Evolutionary conservation across 495 filamentous ascomycete species (phyloP), one percentile per base, ranked within the genome.

Genomic region (Chaetomidium leptoderma): DNA sequence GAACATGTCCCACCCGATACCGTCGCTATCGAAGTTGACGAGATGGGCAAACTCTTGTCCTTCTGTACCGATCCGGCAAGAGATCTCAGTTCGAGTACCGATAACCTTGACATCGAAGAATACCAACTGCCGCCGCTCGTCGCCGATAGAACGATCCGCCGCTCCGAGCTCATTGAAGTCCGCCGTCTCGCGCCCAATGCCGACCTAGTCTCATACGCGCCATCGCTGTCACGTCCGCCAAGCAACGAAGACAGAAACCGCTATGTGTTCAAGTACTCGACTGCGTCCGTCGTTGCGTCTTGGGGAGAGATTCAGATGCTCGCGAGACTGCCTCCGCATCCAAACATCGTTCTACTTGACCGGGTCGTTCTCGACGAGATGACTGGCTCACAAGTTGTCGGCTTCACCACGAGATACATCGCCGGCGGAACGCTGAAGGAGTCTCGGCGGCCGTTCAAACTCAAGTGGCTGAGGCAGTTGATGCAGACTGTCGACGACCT

Each of bases 391-490:
- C 57, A 63, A 4, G 65, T 77, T 3, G 63, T 76, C 50, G 71
- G 75, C 36, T 76, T 77, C 59, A 77, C 70, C 44, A 72, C 55
- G 8, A 59, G 60, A 11, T 74, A 70, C 53, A 66, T 76, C 27
- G 55, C 65, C 55, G 71, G 66, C 32, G 68, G 63, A 35, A 71
- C 51, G 19, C 56, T 75, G 16, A 35, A 63, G 44, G 62, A 63
- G 6, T 19, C 60, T 4, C 66, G 60, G 1, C 32, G 44, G 14
- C 32, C 13, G 0, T 71, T 76, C 26, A 64, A 66, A 55, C 69
- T 75, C 23, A 59, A 72, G 37, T 76, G 66, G 68, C 53, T 76
- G n/a, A 32, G 68, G 43, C 66, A 76, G 59, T 64, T 76, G 42
- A 73, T 63, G 10, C 29, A 60, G 44, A 43, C 74, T 26, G 64